Evolutionary conservation across 805 yeast genomes (phyloP).

Genomic region (Ogataea salicorniae): DNA sequence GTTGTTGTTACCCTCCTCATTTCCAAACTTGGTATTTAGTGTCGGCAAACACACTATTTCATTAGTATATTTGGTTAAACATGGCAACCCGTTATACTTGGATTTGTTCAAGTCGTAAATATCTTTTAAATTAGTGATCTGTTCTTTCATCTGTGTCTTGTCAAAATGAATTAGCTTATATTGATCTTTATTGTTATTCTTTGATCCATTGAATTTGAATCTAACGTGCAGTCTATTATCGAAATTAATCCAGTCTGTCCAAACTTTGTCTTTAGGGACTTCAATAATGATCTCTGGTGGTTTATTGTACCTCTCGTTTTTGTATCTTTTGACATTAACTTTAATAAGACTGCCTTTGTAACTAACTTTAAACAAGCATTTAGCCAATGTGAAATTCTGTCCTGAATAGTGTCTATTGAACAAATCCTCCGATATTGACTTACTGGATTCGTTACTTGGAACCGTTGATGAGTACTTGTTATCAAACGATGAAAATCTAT

Average conservation of each 20-base stretch:
- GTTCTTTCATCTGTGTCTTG: too few relatives aligned
- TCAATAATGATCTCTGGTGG: neutral
- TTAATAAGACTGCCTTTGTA: neutral
- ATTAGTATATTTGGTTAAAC: too few relatives aligned
- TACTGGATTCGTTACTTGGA: neutral
- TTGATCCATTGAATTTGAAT: neutral
- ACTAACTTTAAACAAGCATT: conserved; percentile 3
- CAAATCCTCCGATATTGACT: neutral
- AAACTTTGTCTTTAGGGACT: neutral
- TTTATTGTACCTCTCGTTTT: neutral
- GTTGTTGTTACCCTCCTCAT: too few relatives aligned
- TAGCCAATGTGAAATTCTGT: conserved; percentile 1
- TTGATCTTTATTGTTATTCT: too few relatives aligned
- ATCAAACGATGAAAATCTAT: conserved; percentile 21
- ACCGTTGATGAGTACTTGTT: conserved; percentile 9
- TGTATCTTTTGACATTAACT: neutral
- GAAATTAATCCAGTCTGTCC: neutral
- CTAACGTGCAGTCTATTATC: neutral
- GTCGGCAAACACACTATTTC: too few relatives aligned
- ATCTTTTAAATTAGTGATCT: too few relatives aligned
- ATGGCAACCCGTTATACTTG: too few relatives aligned
- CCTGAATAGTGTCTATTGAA: neutral
- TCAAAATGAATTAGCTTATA: too few relatives aligned
- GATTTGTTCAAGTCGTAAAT: too few relatives aligned
- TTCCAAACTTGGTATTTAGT: too few relatives aligned